phyloP scores from a whole-genome alignment of 352 stramenopile species.

The Globisporangium takayamanum region DNA sequence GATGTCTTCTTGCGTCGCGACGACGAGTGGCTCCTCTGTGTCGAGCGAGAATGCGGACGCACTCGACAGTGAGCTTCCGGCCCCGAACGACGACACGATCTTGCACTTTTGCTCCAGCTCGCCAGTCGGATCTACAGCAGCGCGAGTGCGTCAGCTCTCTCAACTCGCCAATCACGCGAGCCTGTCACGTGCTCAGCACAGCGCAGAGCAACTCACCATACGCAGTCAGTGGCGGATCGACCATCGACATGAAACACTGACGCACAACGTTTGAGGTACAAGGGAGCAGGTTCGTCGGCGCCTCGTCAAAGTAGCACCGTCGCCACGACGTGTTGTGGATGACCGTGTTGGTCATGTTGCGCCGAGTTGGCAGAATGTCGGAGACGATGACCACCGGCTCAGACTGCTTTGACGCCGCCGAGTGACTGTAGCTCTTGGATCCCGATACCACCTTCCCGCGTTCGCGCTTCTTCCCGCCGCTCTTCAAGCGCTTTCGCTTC shows the following conservation, averaged over 20 bases:
- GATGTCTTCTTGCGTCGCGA: slow-evolving; percentile 18
- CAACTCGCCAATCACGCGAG: not conserved
- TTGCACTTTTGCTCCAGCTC: slow-evolving; percentile 42
- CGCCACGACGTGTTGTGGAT: slow-evolving; percentile 43
- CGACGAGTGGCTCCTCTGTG: not conserved
- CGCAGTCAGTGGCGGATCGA: slow-evolving; percentile 26
- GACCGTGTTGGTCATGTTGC: slow-evolving; percentile 30
- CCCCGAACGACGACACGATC: slow-evolving; percentile 38
- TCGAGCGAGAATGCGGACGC: not conserved
- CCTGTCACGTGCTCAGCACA: not conserved
- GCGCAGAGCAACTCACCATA: slow-evolving; percentile 25
- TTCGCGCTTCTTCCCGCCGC: slow-evolving; percentile 10
- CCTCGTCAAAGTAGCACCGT: slow-evolving; percentile 30
- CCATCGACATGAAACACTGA: slow-evolving; percentile 19
- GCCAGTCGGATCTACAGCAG: slow-evolving; percentile 30
- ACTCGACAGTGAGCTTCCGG: not conserved
- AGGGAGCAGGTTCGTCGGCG: slow-evolving; percentile 27
- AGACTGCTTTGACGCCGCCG: slow-evolving; percentile 12
- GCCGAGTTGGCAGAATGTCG: slow-evolving; percentile 23
- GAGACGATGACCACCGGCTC: slow-evolving; percentile 16
- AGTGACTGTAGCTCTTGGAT: slow-evolving; percentile 2
- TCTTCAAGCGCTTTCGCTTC: slow-evolving; percentile 11
- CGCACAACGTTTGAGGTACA: slow-evolving; percentile 9
- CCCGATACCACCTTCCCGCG: slow-evolving; percentile 2
- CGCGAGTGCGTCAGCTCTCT: not conserved